Evolutionary conservation across 31 red algal genomes (phyloP), one percentile per base, ranked within the genome.

Genomic region (Endocladia muricata): DNA sequence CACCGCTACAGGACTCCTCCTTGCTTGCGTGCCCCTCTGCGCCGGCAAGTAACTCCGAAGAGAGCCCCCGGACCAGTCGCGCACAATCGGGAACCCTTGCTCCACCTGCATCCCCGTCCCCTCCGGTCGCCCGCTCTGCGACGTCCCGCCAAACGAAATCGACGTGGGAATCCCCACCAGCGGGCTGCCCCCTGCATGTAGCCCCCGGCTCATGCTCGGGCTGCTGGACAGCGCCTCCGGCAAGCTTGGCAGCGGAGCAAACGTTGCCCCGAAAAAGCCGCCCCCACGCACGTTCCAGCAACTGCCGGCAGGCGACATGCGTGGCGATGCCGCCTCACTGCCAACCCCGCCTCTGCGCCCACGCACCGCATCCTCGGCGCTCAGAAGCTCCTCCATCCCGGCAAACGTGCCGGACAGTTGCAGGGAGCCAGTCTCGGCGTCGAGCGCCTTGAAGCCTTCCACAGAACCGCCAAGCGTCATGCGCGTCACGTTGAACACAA

Each of bases 401-500:
- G 29, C 13, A 64, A 42, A 79, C 32, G 58, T 31, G 3, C 58
- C 58, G n/a, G 75, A 31, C 51, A 55, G 32, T 32, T 15, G 29
- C 0, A 25, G 48, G 7, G 19, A 15, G 21, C 21, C 51, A 28
- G 48, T 59, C 38, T 85, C 28, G 28, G 67, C 41, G 38, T 78
- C 55, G 39, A 89, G 41, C 1, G 13, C 42, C 51, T 80, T 89
- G 30, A 81, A 25, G 6, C 75, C 76, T 19, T 71, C 55, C 56
- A 89, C 19, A 39, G 76, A 81, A 7, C 85, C 85, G 17, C 84
- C 84, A 4, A 89, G 54, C 21, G 85, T 73, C 66, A 81, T 1
- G 25, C 85, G 65, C 30, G 65, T 81, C 17, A 81, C 28, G 62
- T 81, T 89, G 58, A 92, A 92, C 4, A 79, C 73, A 22, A 92